Evolutionary conservation across 306 rosid genomes (phyloP).

Genomic region (Vigna hirtella): DNA sequence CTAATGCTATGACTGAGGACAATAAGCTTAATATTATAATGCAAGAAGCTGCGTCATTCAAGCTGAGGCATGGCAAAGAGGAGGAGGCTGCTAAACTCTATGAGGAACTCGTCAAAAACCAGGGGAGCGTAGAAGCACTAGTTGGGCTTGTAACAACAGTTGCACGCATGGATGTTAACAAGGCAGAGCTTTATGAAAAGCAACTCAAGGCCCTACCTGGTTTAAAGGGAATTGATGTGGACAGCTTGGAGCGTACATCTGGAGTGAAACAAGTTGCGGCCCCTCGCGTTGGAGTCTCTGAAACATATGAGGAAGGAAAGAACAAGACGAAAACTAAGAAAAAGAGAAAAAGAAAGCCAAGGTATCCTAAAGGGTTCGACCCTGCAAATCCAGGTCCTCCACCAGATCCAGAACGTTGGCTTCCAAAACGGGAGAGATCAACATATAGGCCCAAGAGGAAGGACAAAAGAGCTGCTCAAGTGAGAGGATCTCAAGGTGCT

Average conservation of each 20-base stretch:
- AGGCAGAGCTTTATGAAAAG: slow-evolving; percentile 93
- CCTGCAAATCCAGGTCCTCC: slow-evolving; percentile 97
- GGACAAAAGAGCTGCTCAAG: slow-evolving; percentile 97
- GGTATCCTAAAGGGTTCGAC: slow-evolving; percentile 95
- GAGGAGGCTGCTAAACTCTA: slow-evolving; percentile 80
- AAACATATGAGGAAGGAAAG: slow-evolving; percentile 76
- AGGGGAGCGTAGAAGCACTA: slow-evolving; percentile 82
- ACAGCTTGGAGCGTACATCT: slow-evolving; percentile 83
- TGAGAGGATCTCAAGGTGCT: slow-evolving; percentile 97
- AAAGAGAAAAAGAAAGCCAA: slow-evolving; percentile 98
- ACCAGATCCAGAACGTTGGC: slow-evolving; percentile 99
- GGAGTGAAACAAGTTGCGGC: slow-evolving; percentile 81
- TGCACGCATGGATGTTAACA: slow-evolving; percentile 76
- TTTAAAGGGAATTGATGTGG: slow-evolving; percentile 81
- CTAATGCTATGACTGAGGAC: slow-evolving; percentile 88
- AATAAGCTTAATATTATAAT: slow-evolving; percentile 73
- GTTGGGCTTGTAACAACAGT: slow-evolving; percentile 86
- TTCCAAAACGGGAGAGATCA: slow-evolving; percentile 95
- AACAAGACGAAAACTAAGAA: slow-evolving; percentile 80
- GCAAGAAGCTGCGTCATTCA: slow-evolving; percentile 96
- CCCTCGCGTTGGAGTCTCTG: slow-evolving; percentile 54
- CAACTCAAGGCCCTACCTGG: slow-evolving; percentile 85
- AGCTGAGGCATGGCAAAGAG: slow-evolving; percentile 80
- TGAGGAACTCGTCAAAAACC: slow-evolving; percentile 90
- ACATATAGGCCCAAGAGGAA: slow-evolving; percentile 94